phyloP scores from a whole-genome alignment of 202 grass and related monocot genomes.

The Zizania palustris region DNA sequence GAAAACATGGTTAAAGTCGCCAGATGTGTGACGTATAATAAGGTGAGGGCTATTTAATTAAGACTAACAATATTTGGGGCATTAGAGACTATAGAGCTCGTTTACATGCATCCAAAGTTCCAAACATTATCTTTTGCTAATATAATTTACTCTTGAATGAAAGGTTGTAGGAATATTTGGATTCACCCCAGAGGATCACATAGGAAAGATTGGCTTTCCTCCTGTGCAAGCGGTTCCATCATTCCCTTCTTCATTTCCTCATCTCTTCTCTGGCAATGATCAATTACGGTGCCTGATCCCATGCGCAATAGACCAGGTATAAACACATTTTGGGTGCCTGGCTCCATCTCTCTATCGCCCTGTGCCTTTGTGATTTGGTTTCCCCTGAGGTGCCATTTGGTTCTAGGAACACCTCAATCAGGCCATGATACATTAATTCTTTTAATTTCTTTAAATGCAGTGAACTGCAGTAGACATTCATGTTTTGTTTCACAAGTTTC shows the following conservation, averaged over 20 bases:
- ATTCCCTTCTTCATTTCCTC: constrained; percentile 94
- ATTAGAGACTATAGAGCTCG: constrained; percentile 23
- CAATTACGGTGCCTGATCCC: constrained; percentile 90
- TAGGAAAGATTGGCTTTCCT: constrained; percentile 93
- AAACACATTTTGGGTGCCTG: constrained; percentile 27
- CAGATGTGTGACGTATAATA: constrained; percentile 87
- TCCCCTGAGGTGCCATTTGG: background rate
- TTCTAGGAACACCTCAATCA: background rate
- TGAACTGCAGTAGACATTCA: constrained; percentile 1
- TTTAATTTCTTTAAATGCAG: constrained; percentile 13
- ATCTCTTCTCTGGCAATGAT: constrained; percentile 71
- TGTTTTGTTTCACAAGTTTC: constrained; percentile 12
- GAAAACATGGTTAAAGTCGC: constrained; percentile 79
- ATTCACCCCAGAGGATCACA: constrained; percentile 83
- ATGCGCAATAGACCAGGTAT: constrained; percentile 96
- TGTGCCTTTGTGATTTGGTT: background rate
- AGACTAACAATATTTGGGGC: constrained; percentile 11
- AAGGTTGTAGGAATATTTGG: constrained; percentile 95
- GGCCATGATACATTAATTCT: constrained; percentile 1
- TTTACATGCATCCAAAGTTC: constrained; percentile 1
- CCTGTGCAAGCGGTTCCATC: constrained; percentile 91
- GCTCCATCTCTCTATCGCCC: background rate
- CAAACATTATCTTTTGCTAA: constrained; percentile 30
- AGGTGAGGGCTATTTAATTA: constrained; percentile 51
- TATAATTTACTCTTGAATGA: constrained; percentile 23